phyloP scores from a whole-genome alignment of 345 rosid species.

The Eucalyptus caleyi region DNA sequence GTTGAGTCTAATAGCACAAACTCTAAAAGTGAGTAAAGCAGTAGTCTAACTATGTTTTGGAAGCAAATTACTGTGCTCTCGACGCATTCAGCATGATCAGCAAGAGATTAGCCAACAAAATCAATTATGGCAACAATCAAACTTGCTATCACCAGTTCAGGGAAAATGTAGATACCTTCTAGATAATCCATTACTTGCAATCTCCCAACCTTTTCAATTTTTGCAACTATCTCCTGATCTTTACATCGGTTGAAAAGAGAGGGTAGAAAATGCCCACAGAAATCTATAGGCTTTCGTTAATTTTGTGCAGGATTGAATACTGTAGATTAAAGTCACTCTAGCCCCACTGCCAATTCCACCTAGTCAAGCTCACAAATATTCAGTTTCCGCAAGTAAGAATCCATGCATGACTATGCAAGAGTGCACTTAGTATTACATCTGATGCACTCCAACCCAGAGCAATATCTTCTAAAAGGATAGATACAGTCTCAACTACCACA shows the following conservation, averaged over 20 bases:
- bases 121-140: not conserved
- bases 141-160: not conserved
- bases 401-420: not conserved
- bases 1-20: not conserved
- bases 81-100: not conserved
- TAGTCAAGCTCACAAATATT: not conserved
- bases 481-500: not conserved
- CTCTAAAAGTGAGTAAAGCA: not conserved
- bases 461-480: not conserved
- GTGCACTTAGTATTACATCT: not conserved
- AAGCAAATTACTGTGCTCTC: not conserved
- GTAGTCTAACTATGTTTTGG: not conserved
- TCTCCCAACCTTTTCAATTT: not conserved
- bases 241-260: not conserved
- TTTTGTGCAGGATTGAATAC: not conserved
- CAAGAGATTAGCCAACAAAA: not conserved
- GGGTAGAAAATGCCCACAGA: not conserved
- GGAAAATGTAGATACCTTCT: not conserved
- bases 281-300: not conserved
- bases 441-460: not conserved
- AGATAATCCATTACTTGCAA: not conserved
- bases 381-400: not conserved
- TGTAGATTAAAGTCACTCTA: not conserved
- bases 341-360: not conserved
- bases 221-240: not conserved